Evolutionary conservation across 2,329 filamentous ascomycete species (phyloP).

Genomic region (Xylaria sp.): DNA sequence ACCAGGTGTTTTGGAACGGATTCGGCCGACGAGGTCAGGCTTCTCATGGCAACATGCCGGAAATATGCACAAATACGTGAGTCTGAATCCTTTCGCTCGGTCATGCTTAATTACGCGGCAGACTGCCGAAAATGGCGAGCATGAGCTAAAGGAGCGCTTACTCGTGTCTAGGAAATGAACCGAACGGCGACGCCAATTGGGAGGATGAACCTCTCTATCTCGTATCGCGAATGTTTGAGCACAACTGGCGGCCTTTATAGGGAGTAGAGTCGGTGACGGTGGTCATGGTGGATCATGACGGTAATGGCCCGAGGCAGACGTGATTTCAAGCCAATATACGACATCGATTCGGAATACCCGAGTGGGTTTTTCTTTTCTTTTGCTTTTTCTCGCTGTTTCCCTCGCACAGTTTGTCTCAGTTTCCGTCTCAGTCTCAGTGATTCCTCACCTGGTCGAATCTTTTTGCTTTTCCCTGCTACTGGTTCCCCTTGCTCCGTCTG

Average conservation of each 20-base stretch:
- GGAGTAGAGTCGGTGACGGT: constrained; percentile 4
- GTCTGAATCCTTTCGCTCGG: not conserved
- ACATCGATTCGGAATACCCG: not conserved
- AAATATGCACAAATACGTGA: constrained; percentile 26
- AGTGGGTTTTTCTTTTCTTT: not conserved
- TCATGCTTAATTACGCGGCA: no score
- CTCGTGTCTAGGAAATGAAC: constrained; percentile 3
- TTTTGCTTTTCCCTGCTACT: not conserved
- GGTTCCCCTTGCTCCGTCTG: no score
- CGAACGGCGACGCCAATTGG: constrained; percentile 9
- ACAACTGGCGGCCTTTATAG: constrained; percentile 34
- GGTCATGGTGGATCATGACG: not conserved
- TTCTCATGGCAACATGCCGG: constrained; percentile 32
- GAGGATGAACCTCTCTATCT: constrained; percentile 42
- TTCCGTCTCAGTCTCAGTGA: not conserved
- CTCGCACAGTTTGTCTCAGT: not conserved
- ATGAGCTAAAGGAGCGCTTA: not conserved
- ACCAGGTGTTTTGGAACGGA: constrained; percentile 29
- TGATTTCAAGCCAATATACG: not conserved
- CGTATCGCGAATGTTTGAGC: constrained; percentile 42
- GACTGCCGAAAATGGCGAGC: not conserved
- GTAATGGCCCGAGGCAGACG: constrained; percentile 7
- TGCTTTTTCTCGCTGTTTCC: not conserved
- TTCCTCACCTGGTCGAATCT: not conserved
- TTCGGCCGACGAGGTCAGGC: constrained; percentile 29